Evolutionary conservation across 768 basidiomycete genomes (phyloP).

Genomic region (Rhizopogon vesiculosus): DNA sequence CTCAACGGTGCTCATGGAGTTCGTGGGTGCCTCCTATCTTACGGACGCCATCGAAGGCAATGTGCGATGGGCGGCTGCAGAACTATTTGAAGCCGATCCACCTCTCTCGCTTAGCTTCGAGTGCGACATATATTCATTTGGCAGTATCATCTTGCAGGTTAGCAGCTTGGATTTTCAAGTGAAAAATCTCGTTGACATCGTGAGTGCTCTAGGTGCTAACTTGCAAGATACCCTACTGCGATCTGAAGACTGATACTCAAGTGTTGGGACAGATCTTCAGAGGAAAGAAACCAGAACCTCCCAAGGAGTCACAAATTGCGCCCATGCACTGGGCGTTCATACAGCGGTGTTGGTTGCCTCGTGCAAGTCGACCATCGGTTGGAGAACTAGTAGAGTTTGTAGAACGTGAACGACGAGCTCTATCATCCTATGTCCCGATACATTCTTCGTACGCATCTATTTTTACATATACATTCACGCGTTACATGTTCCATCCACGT

Average conservation of each 20-base stretch:
- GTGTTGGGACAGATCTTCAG: no score
- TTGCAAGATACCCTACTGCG: not conserved
- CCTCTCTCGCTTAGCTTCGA: conserved; percentile 8
- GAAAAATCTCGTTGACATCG: not conserved
- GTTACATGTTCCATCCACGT: no score
- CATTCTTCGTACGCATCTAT: no score
- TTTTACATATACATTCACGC: no score
- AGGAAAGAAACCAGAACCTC: no score
- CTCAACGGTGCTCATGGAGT: conserved; percentile 32
- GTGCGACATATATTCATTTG: conserved; percentile 41
- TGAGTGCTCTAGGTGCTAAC: not conserved
- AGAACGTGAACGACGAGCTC: no score
- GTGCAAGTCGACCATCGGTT: no score
- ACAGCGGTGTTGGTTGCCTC: no score
- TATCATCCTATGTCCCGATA: no score
- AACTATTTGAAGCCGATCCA: conserved; percentile 3
- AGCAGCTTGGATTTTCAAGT: not conserved
- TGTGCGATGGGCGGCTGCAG: conserved; percentile 42
- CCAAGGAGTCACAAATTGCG: no score
- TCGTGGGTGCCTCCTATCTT: conserved; percentile 22
- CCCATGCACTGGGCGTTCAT: no score
- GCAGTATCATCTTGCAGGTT: conserved; percentile 12
- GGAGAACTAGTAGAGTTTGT: no score
- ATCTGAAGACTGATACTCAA: not conserved
- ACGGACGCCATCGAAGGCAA: conserved; percentile 32